Evolutionary conservation across 352 stramenopile genomes (phyloP), one percentile per base, ranked within the genome.

Genomic region (Globisporangium cederbergense): DNA sequence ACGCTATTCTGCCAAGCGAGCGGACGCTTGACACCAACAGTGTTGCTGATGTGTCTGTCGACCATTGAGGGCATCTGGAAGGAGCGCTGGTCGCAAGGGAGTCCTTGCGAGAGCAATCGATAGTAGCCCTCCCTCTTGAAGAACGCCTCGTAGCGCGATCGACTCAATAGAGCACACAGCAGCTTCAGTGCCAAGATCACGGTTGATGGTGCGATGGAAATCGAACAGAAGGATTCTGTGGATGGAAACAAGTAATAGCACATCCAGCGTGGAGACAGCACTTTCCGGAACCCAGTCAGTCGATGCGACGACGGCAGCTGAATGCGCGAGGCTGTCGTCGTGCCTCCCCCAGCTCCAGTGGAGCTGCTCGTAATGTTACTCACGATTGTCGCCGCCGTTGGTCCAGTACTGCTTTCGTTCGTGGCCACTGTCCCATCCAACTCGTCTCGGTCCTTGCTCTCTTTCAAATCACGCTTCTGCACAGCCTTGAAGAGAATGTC

Each of bases 81-180:
- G 20, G 66, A 20, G 2, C 63, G 47, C 45, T 77, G 70, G 13
- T 74, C 73, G 28, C 76, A 89, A 0, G 83, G 83, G 5, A 92
- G 73, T 11, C 81, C 77, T 51, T 89, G 79, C 2, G 78, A 75
- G 4, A 92, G 64, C 18, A 92, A 59, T 5, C 73, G 78, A 64
- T 92, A 92, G 61, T 82, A 92, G 10, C 82, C 79, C 25, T 92
- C 82, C 65, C 79, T 87, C 53, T 75, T 81, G 42, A 86, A 92
- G 14, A 75, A 66, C 22, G 10, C 68, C 42, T 90, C 81, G 47
- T 92, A 92, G 1, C 67, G 63, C 28, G 73, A 36, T 28, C 74
- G 78, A 36, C 68, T 66, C 28, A 90, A 70, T 22, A 92, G 54
- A 3, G 70, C 66, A 1, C 73, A 74, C 10, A 92, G 64, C 28